phyloP scores from a whole-genome alignment of 2,329 filamentous ascomycete species.

The Fragosphaeria purpurea region DNA sequence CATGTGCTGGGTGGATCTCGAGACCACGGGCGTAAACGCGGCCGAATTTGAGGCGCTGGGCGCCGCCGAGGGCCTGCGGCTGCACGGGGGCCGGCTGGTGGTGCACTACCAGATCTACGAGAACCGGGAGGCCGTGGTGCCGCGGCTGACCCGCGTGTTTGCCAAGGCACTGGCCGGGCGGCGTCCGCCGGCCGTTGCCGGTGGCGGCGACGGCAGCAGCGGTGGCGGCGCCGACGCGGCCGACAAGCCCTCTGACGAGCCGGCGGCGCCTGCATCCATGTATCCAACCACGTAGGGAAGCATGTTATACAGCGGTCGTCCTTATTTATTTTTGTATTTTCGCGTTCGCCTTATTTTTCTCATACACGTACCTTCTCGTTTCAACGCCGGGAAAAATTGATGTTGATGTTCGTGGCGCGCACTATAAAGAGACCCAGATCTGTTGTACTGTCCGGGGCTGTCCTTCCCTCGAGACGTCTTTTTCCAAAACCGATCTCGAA shows the following conservation, averaged over 20 bases:
- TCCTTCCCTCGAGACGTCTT: too few relatives aligned
- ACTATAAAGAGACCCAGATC: too few relatives aligned
- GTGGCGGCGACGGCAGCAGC: background rate
- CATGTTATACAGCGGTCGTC: too few relatives aligned
- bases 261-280: background rate
- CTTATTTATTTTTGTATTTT: too few relatives aligned
- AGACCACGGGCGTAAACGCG: slow-evolving; percentile 39
- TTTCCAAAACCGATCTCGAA: too few relatives aligned
- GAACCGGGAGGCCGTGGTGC: slow-evolving; percentile 48
- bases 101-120: slow-evolving; percentile 52
- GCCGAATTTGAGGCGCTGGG: slow-evolving; percentile 30
- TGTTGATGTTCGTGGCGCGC: too few relatives aligned
- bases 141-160: slow-evolving; percentile 47
- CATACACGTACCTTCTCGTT: too few relatives aligned
- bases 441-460: too few relatives aligned
- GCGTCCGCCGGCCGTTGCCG: background rate
- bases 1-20: slow-evolving; percentile 78
- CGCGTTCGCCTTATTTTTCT: too few relatives aligned
- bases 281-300: background rate
- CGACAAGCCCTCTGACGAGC: background rate
- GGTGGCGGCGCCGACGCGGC: background rate
- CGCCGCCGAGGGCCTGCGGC: slow-evolving; percentile 31
- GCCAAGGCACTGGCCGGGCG: slow-evolving; percentile 22
- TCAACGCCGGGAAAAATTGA: too few relatives aligned
- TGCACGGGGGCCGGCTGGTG: slow-evolving; percentile 33